A percentile compares a stretch with the other conserved stretches of the same genome.
Evolutionary conservation across 2,329 filamentous ascomycete genomes (phyloP).

Genomic region (Diaporthe humulicola): DNA sequence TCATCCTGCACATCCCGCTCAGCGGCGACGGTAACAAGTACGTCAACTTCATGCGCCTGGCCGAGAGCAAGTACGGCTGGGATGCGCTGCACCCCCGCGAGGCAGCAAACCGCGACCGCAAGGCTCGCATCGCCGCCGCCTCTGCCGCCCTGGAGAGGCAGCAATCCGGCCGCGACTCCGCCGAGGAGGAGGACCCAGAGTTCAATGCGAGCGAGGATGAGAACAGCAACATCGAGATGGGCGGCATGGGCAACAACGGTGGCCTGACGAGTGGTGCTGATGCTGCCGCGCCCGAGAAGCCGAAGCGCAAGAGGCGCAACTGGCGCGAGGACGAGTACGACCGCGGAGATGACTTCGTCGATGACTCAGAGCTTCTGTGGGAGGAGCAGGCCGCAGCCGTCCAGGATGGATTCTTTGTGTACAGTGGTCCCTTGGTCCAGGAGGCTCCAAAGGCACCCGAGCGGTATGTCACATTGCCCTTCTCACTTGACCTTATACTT

Average conservation of each 20-base stretch:
- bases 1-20: conserved; percentile 86
- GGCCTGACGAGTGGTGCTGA: conserved; percentile 70
- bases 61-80: conserved; percentile 94
- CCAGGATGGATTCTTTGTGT: conserved; percentile 98
- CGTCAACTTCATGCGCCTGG: conserved; percentile 94
- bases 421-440: conserved; percentile 89
- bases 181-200: conserved; percentile 34
- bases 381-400: conserved; percentile 94
- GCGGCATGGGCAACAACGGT: conserved; percentile 71
- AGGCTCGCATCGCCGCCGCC: conserved; percentile 88
- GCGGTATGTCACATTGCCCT: conserved; percentile 58
- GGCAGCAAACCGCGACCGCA: conserved; percentile 88
- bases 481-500: background rate
- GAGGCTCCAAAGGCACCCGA: conserved; percentile 82
- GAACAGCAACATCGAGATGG: conserved; percentile 91
- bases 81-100: conserved; percentile 92
- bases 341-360: conserved; percentile 86
- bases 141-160: conserved; percentile 86
- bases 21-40: conserved; percentile 88
- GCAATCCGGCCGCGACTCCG: conserved; percentile 71
- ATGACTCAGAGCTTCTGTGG: conserved; percentile 95
- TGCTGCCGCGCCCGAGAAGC: conserved; percentile 72
- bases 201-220: conserved; percentile 65
- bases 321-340: conserved; percentile 88
- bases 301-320: conserved; percentile 82